Conservation (phyloP, 805 yeast genomes). For the Saccharomyces cerevisiae region DNA sequence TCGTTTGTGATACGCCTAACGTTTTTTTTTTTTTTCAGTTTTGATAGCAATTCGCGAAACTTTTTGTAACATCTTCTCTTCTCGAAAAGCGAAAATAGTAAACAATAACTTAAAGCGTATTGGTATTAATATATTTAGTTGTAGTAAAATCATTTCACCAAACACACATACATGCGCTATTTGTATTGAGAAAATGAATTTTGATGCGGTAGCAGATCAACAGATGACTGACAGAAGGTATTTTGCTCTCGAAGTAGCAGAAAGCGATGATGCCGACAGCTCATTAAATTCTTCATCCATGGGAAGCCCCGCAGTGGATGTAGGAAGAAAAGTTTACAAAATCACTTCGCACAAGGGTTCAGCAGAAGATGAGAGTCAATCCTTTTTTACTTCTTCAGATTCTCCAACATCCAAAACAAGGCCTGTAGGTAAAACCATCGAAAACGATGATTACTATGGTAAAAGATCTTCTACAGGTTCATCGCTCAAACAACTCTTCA, state of each 20-base stretch:
- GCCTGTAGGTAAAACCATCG: background rate
- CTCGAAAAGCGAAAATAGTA: background rate
- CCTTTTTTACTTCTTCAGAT: conserved; percentile 26
- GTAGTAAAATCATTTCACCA: too few species aligned
- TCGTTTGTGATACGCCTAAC: background rate
- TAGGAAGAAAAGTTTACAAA: background rate
- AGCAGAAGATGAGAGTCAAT: conserved; percentile 20
- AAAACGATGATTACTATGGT: background rate
- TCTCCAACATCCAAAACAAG: conserved; percentile 26
- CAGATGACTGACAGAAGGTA: conserved; percentile 18
- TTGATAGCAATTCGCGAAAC: background rate
- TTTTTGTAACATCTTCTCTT: background rate
- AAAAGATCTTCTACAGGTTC: conserved; percentile 28
- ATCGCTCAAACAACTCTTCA: conserved; percentile 26
- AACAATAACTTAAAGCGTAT: background rate
- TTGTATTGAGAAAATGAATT: conserved; percentile 9
- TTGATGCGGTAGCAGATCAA: conserved; percentile 24
- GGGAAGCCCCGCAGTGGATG: background rate
- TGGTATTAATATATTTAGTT: background rate
- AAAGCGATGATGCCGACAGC: conserved; percentile 23
- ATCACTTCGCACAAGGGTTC: background rate
- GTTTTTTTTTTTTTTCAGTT: background rate
- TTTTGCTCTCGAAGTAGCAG: conserved; percentile 28
- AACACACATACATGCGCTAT: background rate
- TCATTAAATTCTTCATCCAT: conserved; percentile 6